Base-by-base conservation (phyloP, 176 grass and related monocot genomes). In the Oryza rufipogon region DNA sequence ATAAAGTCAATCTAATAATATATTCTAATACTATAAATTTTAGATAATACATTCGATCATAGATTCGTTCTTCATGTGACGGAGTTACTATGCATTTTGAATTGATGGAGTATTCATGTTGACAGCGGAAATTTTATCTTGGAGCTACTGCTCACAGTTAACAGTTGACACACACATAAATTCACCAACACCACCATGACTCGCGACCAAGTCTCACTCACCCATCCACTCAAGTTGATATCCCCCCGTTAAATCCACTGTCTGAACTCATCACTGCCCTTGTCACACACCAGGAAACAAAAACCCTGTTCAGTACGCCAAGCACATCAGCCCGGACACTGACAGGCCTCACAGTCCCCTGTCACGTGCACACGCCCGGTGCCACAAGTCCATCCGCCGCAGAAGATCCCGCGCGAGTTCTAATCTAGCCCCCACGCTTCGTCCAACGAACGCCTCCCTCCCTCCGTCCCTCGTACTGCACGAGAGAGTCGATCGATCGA, bases 331-430 rank as follows among this genome's bases (percentile, higher is more conserved):
- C 49, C 30, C 1, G 16, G 8, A 20, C 30, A 30, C 47, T 49
- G 47, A 49, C 47, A 10, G 36, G 46, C 46, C 14, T 15, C 13
- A 49, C 47, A 10, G 36, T 22, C 46, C 14, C 6, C 17, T 5
- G 39, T 61, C 67, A 64, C 80, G 86, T 66, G 67, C 54, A 15
- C 54, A 15, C 52, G 52, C 5, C 68, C 38, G 56, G 32, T 19
- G 67, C 11, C 6, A 0, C 56, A 30, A 80, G 71, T 36, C 41
- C 41, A 33, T 45, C 63, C 0, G 32, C 11, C 81, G 16, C 68
- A 90, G 45, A 86, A 19, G 88, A 90, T 90, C 88, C 80, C 12
- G 2, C 20, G 11, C 44, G 17, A 90, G 88, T 85, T 91, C 86
- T 41, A 41, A 41, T 41, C 64, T 66, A 84, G 15, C 44, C 78